Evolutionary conservation across 345 rosid species (phyloP), one percentile per base, ranked within the genome.

Genomic region (Gossypium turneri): DNA sequence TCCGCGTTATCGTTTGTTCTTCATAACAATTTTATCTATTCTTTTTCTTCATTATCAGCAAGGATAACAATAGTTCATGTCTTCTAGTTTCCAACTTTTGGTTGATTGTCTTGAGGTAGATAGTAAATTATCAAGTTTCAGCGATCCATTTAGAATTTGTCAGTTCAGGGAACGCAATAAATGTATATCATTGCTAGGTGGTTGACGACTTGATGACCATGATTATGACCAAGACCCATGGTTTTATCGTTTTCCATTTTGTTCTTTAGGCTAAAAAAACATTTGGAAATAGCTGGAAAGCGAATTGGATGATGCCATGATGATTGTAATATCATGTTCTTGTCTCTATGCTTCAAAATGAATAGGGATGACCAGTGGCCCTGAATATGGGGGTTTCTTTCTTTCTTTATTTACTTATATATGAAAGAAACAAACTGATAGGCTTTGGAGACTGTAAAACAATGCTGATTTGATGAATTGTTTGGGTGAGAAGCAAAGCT

Each of bases 401-500:
- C 12, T 0, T 10, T 3, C 13, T 22, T 20, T 12, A 1, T 16
- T 52, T 4, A 0, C 1, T 52, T 52, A 19, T 17, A 34, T 34
- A 34, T 7, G 22, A 53, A 53, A 53, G 56, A 7, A 47, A 67
- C 53, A 67, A 45, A 67, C 4, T 24, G 11, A 66, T 66, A 22
- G 29, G 53, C 51, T 65, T 41, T 62, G 45, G 20, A 13, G 9
- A 2, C 29, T 38, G 67, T 64, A 65, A 65, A 65, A 27, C 19
- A 45, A 65, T 43, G 51, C 4, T 62, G 69, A 19, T 66, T 24
- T 45, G 70, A 45, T 66, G 57, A 67, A 47, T 48, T 11, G 57
- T n/a, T 67, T 67, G 71, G 43, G 57, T 63, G 47, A 17, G 44
- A 63, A 17, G 67, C 67, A 34, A 63, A 63, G 67, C 22, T 63